Conservation (phyloP, 495 filamentous ascomycete species). For the Aspergillus bertholletiae region DNA sequence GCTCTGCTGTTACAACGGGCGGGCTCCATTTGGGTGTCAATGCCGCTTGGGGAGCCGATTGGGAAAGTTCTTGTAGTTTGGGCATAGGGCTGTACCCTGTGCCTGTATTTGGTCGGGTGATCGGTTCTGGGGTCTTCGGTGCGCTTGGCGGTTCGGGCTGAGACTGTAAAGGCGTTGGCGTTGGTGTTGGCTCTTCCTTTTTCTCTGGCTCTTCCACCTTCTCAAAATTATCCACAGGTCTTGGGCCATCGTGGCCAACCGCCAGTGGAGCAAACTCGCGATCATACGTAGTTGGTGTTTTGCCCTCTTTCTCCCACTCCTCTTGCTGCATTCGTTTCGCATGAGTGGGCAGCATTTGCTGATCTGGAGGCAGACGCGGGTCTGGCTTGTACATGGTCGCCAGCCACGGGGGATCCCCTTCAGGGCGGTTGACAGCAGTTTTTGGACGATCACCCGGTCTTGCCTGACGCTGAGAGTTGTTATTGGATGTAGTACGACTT, state of each 20-base stretch:
- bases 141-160: conserved; percentile 9
- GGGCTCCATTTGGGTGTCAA: conserved; percentile 35
- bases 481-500: conserved; percentile 36
- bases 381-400: conserved; percentile 94
- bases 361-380: conserved; percentile 87
- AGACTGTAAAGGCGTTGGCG: background rate
- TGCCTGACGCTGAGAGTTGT: conserved; percentile 52
- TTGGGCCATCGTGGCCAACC: conserved; percentile 42
- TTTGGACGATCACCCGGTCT: conserved; percentile 59
- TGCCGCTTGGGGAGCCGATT: conserved; percentile 32
- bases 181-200: conserved; percentile 21
- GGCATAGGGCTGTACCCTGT: conserved; percentile 54
- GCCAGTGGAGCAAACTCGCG: conserved; percentile 77
- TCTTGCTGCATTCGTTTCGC: conserved; percentile 90
- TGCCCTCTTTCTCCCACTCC: conserved; percentile 89
- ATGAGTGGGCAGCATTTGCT: conserved; percentile 92
- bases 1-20: conserved; percentile 35
- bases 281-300: conserved; percentile 76
- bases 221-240: conserved; percentile 21
- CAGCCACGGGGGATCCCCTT: conserved; percentile 96
- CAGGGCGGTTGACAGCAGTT: conserved; percentile 68
- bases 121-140: conserved; percentile 32
- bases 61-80: conserved; percentile 43
- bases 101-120: conserved; percentile 33
- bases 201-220: conserved; percentile 29